Evolutionary conservation across 768 basidiomycete genomes (phyloP).

Genomic region (Lyophyllum decastes): DNA sequence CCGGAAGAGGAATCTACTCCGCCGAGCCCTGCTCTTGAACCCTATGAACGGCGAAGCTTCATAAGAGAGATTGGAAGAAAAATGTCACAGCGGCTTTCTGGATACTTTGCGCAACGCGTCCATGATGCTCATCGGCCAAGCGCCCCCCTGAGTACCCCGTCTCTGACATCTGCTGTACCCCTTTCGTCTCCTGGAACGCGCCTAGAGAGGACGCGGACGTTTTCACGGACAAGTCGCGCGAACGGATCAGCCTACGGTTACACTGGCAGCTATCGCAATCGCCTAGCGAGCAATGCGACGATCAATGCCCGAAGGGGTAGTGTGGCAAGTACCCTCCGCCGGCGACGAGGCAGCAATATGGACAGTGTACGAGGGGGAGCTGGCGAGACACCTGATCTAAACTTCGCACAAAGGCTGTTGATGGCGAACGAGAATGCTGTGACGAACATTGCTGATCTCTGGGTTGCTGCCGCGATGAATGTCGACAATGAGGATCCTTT

Average conservation of each 20-base stretch:
- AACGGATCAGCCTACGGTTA: conserved; percentile 87
- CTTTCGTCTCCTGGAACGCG: conserved; percentile 41
- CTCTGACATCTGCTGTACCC: conserved; percentile 45
- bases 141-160: conserved; percentile 28
- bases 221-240: conserved; percentile 58
- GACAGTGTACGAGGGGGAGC: conserved; percentile 44
- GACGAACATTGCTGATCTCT: conserved; percentile 92
- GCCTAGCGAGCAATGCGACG: conserved; percentile 51
- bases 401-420: conserved; percentile 84
- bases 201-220: conserved; percentile 46
- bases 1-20: conserved; percentile 63
- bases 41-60: conserved; percentile 38
- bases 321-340: conserved; percentile 50
- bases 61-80: conserved; percentile 46
- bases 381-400: conserved; percentile 54
- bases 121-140: conserved; percentile 36
- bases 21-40: conserved; percentile 48
- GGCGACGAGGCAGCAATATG: conserved; percentile 50
- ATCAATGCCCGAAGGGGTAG: conserved; percentile 53
- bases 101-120: conserved; percentile 56
- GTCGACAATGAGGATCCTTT: conserved; percentile 89
- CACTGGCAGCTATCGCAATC: conserved; percentile 52
- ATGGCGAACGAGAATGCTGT: conserved; percentile 96
- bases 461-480: conserved; percentile 97
- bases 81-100: conserved; percentile 57